Evolutionary conservation across 495 filamentous ascomycete genomes (phyloP).

Genomic region (Pyrenopolyporus hunteri): DNA sequence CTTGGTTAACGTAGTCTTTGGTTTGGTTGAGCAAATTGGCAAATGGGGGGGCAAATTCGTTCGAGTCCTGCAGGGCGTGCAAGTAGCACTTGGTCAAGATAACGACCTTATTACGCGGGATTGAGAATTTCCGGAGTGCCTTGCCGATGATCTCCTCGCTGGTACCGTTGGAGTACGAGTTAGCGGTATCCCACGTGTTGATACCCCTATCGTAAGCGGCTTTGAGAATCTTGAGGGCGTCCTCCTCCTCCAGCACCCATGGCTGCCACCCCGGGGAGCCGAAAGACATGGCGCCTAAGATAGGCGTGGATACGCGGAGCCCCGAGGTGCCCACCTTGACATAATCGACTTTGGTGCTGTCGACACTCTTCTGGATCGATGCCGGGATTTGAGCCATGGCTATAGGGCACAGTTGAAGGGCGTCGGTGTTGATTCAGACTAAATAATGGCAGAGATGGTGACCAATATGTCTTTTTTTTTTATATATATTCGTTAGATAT

Average conservation of each 20-base stretch:
- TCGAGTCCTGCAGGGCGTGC: constrained; percentile 56
- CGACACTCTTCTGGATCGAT: constrained; percentile 31
- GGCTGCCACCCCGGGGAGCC: constrained; percentile 55
- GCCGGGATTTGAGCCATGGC: constrained; percentile 19
- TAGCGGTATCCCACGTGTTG: constrained; percentile 77
- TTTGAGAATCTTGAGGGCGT: constrained; percentile 63
- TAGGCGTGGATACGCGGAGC: constrained; percentile 64
- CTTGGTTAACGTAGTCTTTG: constrained; percentile 38
- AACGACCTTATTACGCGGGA: constrained; percentile 76
- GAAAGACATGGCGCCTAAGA: constrained; percentile 66
- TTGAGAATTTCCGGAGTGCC: constrained; percentile 73
- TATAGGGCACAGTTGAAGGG: neutral
- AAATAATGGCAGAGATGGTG: neutral
- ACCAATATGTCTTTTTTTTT: constrained; percentile 1
- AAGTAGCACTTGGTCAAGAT: constrained; percentile 80
- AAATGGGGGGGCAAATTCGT: constrained; percentile 36
- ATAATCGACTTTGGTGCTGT: constrained; percentile 29
- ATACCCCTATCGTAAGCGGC: constrained; percentile 70
- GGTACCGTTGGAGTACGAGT: constrained; percentile 71
- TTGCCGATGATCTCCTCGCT: constrained; percentile 78
- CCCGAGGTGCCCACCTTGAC: constrained; percentile 49
- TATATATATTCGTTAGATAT: constrained; percentile 1
- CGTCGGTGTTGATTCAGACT: neutral
- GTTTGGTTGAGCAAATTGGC: constrained; percentile 26
- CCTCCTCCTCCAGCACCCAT: constrained; percentile 61